phyloP scores from a whole-genome alignment of 2,329 filamentous ascomycete species.

The Orbilia brochopaga region DNA sequence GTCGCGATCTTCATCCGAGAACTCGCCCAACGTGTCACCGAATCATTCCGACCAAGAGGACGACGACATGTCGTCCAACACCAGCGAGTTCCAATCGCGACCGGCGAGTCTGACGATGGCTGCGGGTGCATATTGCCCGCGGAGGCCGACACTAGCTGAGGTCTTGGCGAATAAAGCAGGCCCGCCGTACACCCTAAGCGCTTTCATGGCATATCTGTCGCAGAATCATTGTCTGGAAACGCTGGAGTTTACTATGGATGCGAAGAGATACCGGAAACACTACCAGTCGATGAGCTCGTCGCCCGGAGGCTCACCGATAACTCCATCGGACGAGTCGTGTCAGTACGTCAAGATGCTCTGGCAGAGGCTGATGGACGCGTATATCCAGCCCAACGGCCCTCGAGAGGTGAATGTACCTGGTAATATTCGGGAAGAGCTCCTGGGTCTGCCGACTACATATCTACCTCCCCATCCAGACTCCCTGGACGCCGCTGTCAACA shows the following conservation, averaged over 20 bases:
- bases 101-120: constrained; percentile 53
- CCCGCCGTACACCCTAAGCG: constrained; percentile 85
- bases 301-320: constrained; percentile 59
- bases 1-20: constrained; percentile 53
- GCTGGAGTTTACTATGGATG: constrained; percentile 93
- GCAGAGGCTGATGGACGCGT: constrained; percentile 85
- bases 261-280: constrained; percentile 78
- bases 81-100: constrained; percentile 48
- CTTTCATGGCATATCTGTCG: constrained; percentile 95
- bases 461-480: constrained; percentile 75
- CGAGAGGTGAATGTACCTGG: constrained; percentile 90
- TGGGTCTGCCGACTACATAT: constrained; percentile 67
- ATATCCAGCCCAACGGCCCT: constrained; percentile 83
- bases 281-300: constrained; percentile 67
- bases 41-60: constrained; percentile 54
- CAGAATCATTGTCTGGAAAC: constrained; percentile 98
- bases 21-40: constrained; percentile 52
- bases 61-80: constrained; percentile 54
- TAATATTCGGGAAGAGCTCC: constrained; percentile 79
- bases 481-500: constrained; percentile 80
- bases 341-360: constrained; percentile 80
- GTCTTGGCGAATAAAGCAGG: constrained; percentile 85
- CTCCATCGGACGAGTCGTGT: constrained; percentile 65
- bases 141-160: constrained; percentile 78
- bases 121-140: constrained; percentile 63